Evolutionary conservation across 192 early-diverging fungal species (phyloP), one percentile per base, ranked within the genome.

Genomic region (Backusella tarrabulga): DNA sequence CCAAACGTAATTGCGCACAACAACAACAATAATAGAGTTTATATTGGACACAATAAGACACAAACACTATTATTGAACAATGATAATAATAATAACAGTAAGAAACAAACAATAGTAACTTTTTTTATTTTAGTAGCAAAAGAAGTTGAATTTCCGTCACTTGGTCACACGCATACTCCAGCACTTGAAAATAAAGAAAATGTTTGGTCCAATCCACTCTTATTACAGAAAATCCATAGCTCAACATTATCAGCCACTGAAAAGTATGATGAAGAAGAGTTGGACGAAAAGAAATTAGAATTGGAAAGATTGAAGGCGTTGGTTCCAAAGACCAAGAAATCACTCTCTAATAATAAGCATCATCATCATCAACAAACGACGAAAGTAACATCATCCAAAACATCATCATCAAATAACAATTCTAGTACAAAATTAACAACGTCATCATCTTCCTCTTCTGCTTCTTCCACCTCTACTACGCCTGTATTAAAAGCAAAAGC

Each of bases 271-370:
- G 68, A 38, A 23, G 68, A 70, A 70, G 68, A 70, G 68, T 21
- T 38, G 6, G 68, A 70, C 21, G 68, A 70, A 38, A 70, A 70
- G 8, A 70, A 38, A 70, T 21, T 41, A 11, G 68, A 70, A 29
- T 38, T 70, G 38, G 68, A 70, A 70, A 70, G 68, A 23, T 70
- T 70, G 38, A 70, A 70, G 38, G 68, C 68, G 5, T 36, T 70
- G 21, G 68, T 70, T 40, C 68, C 68, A 38, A 70, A 70, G 38
- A 70, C 68, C 35, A 70, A 70, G 35, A 70, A 70, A 26, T 70
- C 35, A 38, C 21, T 70, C n/a, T 70, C 68, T 38, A 38, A 12
- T n/a, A n/a, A 54, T 23, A 23, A 63, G 23, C 21, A 63, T 29
- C 56, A 63, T 29, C 23, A 8, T 29, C 56, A 63, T 63, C 56